Evolutionary conservation across 1,284 basidiomycete genomes (phyloP), one percentile per base, ranked within the genome.

Genomic region (Thelephora terrestris): DNA sequence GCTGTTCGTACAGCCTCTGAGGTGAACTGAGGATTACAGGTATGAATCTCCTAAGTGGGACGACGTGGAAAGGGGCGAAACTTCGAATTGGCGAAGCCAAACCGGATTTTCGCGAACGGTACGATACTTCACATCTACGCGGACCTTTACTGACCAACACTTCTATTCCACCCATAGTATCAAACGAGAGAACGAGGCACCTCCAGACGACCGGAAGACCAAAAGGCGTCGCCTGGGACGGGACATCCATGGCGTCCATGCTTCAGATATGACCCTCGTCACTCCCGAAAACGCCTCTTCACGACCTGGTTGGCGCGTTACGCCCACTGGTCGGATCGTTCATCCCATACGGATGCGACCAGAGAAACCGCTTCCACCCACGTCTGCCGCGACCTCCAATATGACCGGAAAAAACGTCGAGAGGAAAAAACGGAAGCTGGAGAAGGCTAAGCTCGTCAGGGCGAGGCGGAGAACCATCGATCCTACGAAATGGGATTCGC

Each of bases 61-160:
- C 83, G 7, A 85, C 76, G 1, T 90, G 85, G 83, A 90, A 88
- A 64, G 86, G 87, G 16, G 66, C 85, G n/a, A 86, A 82, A 55
- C 64, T 90, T 25, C 74, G 85, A n/a, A 73, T 90, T 32, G 85
- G 85, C 6, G 85, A 88, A 55, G 87, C 86, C 21, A 84, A 77
- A 54, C 79, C 78, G 1, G 81, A 89, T 61, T 90, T 73, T 58
- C 61, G 62, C 5, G 77, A 81, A 58, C 70, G 79, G 84, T 83
- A 40, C 17, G 64, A 55, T 5, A 12, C 18, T 9, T 49, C 27
- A 40, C 16, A 36, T 17, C 21, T 18, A 17, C 23, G 5, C 53
- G 16, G 46, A 46, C 48, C 36, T 10, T 5, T 43, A 37, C n/a
- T 17, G 40, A n/a, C 21, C 49, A 25, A 4, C 12, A 44, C 7